Base-by-base conservation (phyloP, 225 moss, liverwort and hornwort species). In the Pleurozium schreberi region DNA sequence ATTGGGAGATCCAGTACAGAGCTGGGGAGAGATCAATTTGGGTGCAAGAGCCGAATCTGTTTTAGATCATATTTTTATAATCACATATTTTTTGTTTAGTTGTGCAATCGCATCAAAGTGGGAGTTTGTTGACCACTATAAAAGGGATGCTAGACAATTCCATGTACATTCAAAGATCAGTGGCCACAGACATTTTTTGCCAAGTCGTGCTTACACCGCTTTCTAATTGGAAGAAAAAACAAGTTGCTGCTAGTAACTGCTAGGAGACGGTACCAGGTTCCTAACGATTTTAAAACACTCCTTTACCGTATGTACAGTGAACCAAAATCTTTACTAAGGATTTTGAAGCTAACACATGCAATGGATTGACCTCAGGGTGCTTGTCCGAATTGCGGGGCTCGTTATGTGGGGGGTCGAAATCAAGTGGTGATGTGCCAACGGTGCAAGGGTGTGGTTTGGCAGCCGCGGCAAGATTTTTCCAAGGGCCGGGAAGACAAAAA, bases 361-460 rank as follows among this genome's bases (percentile, higher is more conserved):
- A 62, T 75, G 57, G 64, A 69, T 49, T 73, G 89, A 80, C 42
- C 28, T 36, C 85, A 97, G 96, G 99, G 99, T 52, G 91, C 92
- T 79, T 99, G 99, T 90, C 99, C 97, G 18, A 96, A 96, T 64
- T 99, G 99, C 91, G 99, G 97, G 82, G 90, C 95, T 89, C 96
- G 96, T 64, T 99, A 97, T 53, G 90, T 99, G 27, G 99, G 99
- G 58, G 95, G 96, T 49, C 96, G 99, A 64, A 94, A 90, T 75
- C 96, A 96, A 93, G 91, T 97, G 78, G 99, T 99, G 73, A 91
- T 86, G 68, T 99, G 99, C 89, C 96, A 92, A 94, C 96, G 96
- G n/a, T 99, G 99, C 92, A 93, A 87, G 91, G 99, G 99, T 34
- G 96, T 97, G 68, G 97, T 99, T 42, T 99, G 99, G 99, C 99